Evolutionary conservation across 192 early-diverging fungal species (phyloP).

Genomic region (Coemansia sp.): DNA sequence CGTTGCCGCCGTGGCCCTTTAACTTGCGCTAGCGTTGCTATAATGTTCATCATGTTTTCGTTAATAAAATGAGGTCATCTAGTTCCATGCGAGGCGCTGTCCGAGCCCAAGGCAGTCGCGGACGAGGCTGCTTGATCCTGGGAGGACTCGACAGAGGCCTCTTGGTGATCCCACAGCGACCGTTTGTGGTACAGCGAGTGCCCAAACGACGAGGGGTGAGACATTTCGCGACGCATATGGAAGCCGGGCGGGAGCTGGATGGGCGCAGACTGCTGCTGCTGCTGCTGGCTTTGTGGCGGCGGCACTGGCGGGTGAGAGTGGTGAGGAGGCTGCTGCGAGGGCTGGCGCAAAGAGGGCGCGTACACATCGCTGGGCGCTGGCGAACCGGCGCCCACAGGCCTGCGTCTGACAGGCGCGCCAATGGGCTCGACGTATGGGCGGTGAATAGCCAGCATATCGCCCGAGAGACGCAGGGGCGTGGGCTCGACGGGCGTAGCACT

Average conservation of each 20-base stretch:
- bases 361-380: conserved; percentile 13
- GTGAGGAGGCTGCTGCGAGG: not conserved
- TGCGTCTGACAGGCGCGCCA: conserved; percentile 35
- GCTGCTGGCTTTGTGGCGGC: conserved; percentile 1
- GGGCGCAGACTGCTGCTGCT: not conserved
- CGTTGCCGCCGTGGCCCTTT: conserved; percentile 15
- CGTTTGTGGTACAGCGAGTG: conserved; percentile 29
- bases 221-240: conserved; percentile 19
- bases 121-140: not conserved
- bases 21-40: not conserved
- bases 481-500: conserved; percentile 38
- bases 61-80: not conserved
- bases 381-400: conserved; percentile 5
- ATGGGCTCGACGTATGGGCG: conserved; percentile 49
- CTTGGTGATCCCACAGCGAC: conserved; percentile 11
- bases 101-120: not conserved
- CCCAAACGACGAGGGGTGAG: conserved; percentile 33
- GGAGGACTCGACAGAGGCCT: not conserved
- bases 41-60: not conserved
- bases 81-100: not conserved
- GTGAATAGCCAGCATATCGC: conserved; percentile 30
- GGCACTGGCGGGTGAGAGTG: conserved; percentile 1
- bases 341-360: conserved; percentile 7
- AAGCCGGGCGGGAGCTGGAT: not conserved
- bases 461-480: conserved; percentile 26